Conservation (phyloP, 345 rosid genomes). For the Murraya paniculata region DNA sequence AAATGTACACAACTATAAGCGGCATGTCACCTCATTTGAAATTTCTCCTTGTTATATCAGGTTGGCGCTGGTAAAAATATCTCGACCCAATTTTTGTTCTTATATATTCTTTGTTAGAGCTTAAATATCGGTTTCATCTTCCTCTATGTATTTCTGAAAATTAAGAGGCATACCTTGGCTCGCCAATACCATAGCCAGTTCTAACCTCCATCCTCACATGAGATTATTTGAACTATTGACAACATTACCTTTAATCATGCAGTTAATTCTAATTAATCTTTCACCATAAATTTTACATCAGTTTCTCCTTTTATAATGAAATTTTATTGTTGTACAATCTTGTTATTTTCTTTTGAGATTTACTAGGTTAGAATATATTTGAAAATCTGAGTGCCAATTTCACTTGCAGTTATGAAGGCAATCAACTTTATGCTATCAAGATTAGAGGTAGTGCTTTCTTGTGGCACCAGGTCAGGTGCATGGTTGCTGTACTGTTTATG, state of each 20-base stretch:
- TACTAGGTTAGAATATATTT: slow-evolving; percentile 9
- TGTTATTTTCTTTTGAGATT: background rate
- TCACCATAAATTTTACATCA: background rate
- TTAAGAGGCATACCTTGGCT: background rate
- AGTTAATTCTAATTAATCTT: background rate
- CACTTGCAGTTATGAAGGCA: slow-evolving; percentile 53
- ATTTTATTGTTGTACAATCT: background rate
- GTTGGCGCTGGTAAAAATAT: slow-evolving; percentile 36
- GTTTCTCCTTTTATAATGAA: background rate
- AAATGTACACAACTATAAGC: slow-evolving; percentile 75
- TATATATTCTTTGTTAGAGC: background rate
- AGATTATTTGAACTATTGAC: background rate
- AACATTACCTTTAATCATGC: no score
- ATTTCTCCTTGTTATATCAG: slow-evolving; percentile 62
- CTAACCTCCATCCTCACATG: background rate
- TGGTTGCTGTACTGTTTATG: slow-evolving; percentile 91
- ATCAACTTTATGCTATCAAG: slow-evolving; percentile 62
- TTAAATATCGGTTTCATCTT: no score
- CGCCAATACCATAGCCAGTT: background rate
- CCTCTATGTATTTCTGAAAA: background rate
- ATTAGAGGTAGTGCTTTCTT: slow-evolving; percentile 88
- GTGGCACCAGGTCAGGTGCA: slow-evolving; percentile 95
- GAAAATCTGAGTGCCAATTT: slow-evolving; percentile 10
- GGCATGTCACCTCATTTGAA: slow-evolving; percentile 60
- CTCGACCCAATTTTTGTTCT: slow-evolving; percentile 7